Base-by-base conservation (phyloP, 2,329 filamentous ascomycete species). In the Cladobotryum mycophilum region DNA sequence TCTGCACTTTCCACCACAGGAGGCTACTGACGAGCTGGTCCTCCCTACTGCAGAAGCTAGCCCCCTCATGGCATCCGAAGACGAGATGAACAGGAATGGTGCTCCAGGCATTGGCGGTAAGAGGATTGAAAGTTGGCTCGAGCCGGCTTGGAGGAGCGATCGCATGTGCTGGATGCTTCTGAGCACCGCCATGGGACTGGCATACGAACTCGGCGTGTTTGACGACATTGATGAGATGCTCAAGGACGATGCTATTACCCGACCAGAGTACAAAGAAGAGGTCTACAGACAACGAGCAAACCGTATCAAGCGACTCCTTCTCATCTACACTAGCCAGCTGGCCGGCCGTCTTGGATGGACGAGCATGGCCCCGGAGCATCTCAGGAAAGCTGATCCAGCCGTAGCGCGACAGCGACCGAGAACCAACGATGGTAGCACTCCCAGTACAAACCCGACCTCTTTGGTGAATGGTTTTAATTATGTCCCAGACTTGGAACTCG, bases 121-220 rank as follows among this genome's bases (percentile, higher is more conserved):
- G 65, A 78, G 90, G 25, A 93, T 96, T 56, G 90, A 96, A 64
- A 92, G 89, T 65, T 97, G 93, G 89, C 81, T 97, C 4, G 93
- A 99, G 67, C 93, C 93, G 2, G 92, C 89, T 8, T 96, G 92
- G 89, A 80, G 92, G 60, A 89, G 86, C 56, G 92, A 96, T 62
- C 86, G 90, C 49, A 95, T 96, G 88, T 95, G 89, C 64, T 96
- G 92, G 92, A 96, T 96, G 89, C 75, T 97, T 13, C 78, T 97
- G 30, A 95, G 89, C 62, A 95, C 90, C 36, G 90, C 89, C 13
- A 88, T 92, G 74, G 88, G 90, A 1, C 75, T 97, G 36, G 89
- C 88, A 0, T 95, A 95, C 58, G 93, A 99, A 67, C 81, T 99
- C 33, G 93, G 93, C 11, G 89, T 99, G 2, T 99, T 97, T 60